Evolutionary conservation across 1,284 basidiomycete genomes (phyloP), one percentile per base, ranked within the genome.

Genomic region (Rhodotorula sp.): DNA sequence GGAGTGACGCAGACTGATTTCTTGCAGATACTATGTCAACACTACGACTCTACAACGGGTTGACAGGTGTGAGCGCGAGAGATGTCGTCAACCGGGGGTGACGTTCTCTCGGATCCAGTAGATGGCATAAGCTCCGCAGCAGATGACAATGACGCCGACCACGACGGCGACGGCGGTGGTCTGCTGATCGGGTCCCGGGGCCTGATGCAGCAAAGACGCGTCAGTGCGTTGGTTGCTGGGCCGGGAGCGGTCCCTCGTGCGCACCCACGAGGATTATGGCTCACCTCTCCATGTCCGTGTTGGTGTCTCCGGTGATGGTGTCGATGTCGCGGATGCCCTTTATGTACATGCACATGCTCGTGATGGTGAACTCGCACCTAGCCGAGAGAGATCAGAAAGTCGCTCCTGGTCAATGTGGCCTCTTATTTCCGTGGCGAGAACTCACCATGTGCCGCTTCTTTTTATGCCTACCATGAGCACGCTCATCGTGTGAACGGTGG

Each of bases 231-330:
- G 39, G 8, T 43, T 14, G 34, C 39, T 10, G 2, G 39, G 34
- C 39, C 1, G 2, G 39, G 39, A 43, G 39, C 39, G 39, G 39
- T 43, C 1, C 39, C 39, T 43, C 39, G 12, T 12, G 10, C 39
- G 12, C 12, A 12, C 3, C 12, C 10, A 8, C 39, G 8, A 1
- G 8, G 39, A 8, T 39, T 10, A 26, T 26, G 21, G 8, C 51
- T 23, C 21, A 52, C 54, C 15, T 58, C 39, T 1, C 26, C 23
- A n/a, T 29, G 12, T 16, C 29, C 15, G 18, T 15, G 23, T 16
- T 65, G 64, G 20, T 65, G 47, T 15, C 49, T 23, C 23, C 51
- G 48, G 47, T 49, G 57, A n/a, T 58, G 64, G 5, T 21, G 26
- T 39, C 56, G 51, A 3, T 39, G 15, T 10, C 8, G 61, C 14